Percentiles rank a stretch among this genome's conserved stretches.
Conservation (phyloP, 306 rosid genomes). For the Cucumis melo region DNA sequence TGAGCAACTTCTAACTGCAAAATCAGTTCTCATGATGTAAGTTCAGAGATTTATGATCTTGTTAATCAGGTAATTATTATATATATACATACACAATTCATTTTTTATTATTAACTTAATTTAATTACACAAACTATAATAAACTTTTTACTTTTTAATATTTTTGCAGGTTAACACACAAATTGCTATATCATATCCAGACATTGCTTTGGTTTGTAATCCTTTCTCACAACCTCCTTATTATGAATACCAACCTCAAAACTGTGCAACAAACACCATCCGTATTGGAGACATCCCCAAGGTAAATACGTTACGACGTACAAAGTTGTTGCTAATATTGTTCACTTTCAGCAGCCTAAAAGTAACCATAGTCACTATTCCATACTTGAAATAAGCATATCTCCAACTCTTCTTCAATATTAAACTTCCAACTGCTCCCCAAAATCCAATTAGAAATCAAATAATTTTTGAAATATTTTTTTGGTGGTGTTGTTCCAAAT, state of each 20-base stretch:
- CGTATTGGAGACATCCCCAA: conserved; percentile 53
- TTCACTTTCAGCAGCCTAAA: background rate
- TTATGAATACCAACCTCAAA: conserved; percentile 35
- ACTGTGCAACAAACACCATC: conserved; percentile 30
- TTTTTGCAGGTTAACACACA: conserved; percentile 38
- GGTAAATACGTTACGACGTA: conserved; percentile 15
- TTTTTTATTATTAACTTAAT: background rate
- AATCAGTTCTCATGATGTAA: conserved; percentile 24
- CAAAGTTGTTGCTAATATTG: background rate
- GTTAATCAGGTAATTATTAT: conserved; percentile 30
- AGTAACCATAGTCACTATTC: no score
- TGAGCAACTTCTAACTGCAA: conserved; percentile 38
- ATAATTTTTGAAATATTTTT: no score
- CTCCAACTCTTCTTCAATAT: no score
- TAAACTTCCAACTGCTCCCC: no score
- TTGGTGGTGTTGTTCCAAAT: no score
- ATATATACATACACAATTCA: no score
- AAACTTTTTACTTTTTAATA: no score
- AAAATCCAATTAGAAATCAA: no score
- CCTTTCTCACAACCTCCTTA: conserved; percentile 66
- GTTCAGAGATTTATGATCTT: conserved; percentile 30
- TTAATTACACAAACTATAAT: no score
- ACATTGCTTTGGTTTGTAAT: conserved; percentile 31
- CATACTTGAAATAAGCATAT: no score
- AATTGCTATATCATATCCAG: conserved; percentile 21